A percentile compares a stretch with the other conserved stretches of the same genome.
phyloP scores from a whole-genome alignment of 441 rosid genomes.

The Pelargonium fulgidum region DNA sequence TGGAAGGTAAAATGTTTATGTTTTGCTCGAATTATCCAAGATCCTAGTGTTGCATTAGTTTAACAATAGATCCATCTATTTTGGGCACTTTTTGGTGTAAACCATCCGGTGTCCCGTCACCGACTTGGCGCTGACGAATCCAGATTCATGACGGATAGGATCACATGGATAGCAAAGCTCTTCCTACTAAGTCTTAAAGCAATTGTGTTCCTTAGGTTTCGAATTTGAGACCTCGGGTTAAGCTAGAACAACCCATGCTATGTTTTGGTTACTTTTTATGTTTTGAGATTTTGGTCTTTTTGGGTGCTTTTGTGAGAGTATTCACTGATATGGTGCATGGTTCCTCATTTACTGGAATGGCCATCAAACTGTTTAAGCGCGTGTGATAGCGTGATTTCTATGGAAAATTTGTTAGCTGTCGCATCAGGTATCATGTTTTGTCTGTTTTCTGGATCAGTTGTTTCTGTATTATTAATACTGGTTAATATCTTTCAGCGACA shows the following conservation, averaged over 20 bases:
- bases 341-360: background rate
- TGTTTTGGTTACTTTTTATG: background rate
- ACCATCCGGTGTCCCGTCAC: too few species aligned
- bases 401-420: background rate
- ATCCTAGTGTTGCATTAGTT: background rate
- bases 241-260: background rate
- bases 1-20: background rate
- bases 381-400: background rate
- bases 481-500: conserved; percentile 22
- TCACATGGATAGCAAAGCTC: too few species aligned
- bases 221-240: too few species aligned
- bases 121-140: too few species aligned
- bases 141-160: too few species aligned
- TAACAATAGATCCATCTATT: background rate
- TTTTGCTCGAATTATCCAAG: background rate
- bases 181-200: too few species aligned
- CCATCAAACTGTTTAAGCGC: background rate
- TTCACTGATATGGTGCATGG: background rate
- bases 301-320: background rate
- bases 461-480: background rate
- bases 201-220: too few species aligned
- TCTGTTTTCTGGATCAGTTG: background rate
- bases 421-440: too few species aligned
- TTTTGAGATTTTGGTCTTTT: background rate
- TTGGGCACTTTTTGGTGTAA: background rate